A percentile compares a stretch with the other conserved stretches of the same genome.
These are phyloP conservation scores for Botrytis cinerea DNA, from an alignment of 2,329 filamentous ascomycete species.

Conservation along the genomic window DNA sequence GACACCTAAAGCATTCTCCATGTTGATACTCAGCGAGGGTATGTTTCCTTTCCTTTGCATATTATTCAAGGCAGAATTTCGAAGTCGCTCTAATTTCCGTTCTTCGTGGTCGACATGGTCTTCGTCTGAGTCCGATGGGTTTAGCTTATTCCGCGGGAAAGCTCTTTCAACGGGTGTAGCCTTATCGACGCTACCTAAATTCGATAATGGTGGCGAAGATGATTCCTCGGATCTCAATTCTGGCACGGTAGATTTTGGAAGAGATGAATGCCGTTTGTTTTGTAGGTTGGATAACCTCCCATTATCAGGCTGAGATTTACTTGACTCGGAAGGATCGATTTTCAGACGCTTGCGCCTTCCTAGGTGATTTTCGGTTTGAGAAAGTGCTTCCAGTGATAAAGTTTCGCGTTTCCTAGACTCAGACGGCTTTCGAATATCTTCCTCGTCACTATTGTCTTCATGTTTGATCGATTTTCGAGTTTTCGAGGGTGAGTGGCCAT, in stretches of 20 bases:
- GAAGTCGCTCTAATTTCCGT: slow-evolving; percentile 32
- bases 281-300: slow-evolving; percentile 52
- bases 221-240: slow-evolving; percentile 52
- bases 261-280: slow-evolving; percentile 38
- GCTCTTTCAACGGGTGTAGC: slow-evolving; percentile 45
- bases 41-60: slow-evolving; percentile 32
- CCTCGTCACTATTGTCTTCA: slow-evolving; percentile 62
- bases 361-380: slow-evolving; percentile 33
- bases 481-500: slow-evolving; percentile 65
- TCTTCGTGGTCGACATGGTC: slow-evolving; percentile 34
- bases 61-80: slow-evolving; percentile 35
- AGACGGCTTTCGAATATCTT: slow-evolving; percentile 42
- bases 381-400: slow-evolving; percentile 29
- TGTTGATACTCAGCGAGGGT: slow-evolving; percentile 29
- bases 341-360: slow-evolving; percentile 54
- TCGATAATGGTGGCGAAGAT: slow-evolving; percentile 36
- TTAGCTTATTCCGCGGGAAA: slow-evolving; percentile 46
- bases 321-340: slow-evolving; percentile 15
- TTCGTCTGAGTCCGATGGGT: slow-evolving; percentile 40
- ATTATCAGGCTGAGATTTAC: slow-evolving; percentile 16
- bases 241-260: slow-evolving; percentile 48
- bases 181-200: slow-evolving; percentile 34
- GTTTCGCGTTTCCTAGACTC: slow-evolving; percentile 24
- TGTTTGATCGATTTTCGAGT: slow-evolving; percentile 62
- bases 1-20: slow-evolving; percentile 18